Evolutionary conservation across 352 stramenopile genomes (phyloP), one percentile per base, ranked within the genome.

Genomic region (Elongisporangium prolatum): DNA sequence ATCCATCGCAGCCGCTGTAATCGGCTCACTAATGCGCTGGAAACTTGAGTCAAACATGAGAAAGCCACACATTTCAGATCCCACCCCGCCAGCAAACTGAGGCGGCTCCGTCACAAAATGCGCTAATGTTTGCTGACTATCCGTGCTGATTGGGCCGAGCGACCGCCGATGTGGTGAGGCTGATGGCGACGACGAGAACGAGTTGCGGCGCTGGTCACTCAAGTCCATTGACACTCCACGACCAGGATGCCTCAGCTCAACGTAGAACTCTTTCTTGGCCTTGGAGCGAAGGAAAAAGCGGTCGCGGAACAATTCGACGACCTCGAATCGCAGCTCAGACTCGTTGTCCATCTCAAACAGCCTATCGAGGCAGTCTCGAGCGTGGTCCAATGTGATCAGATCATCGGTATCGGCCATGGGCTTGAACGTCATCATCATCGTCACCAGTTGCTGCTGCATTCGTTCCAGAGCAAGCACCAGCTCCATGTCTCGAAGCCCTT

Each of bases 1-100:
- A 2, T 44, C 34, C 11, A 44, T 65, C 17, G 67, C 57, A 21
- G 73, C 65, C 0, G 76, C 76, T 6, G 64, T 63, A 0, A 65
- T 68, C 57, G 75, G 71, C 38, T 86, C 71, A 44, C 34, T 88
- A 73, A 2, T 86, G 59, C 20, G 74, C 34, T 44, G 34, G 34
- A 44, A 44, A 17, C 34, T 44, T 13, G 34, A 44, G 34, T 44
- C 34, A 44, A 91, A 65, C 78, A 92, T 89, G 20, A 93, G 65
- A 48, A 89, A 93, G 47, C 82, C 84, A 37, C 66, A 75, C 81
- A 91, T 89, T 24, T 90, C 76, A 8, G 71, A 75, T 54, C 59
- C 72, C 0, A 65, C 47, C 3, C 60, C 65, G 5, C 53, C 64
- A 18, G 70, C 72, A 28, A 87, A 49, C 37, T 74, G 67, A 5